Evolutionary conservation across 495 filamentous ascomycete species (phyloP), one percentile per base, ranked within the genome.

Genomic region (Trichoderma orchidacearum): DNA sequence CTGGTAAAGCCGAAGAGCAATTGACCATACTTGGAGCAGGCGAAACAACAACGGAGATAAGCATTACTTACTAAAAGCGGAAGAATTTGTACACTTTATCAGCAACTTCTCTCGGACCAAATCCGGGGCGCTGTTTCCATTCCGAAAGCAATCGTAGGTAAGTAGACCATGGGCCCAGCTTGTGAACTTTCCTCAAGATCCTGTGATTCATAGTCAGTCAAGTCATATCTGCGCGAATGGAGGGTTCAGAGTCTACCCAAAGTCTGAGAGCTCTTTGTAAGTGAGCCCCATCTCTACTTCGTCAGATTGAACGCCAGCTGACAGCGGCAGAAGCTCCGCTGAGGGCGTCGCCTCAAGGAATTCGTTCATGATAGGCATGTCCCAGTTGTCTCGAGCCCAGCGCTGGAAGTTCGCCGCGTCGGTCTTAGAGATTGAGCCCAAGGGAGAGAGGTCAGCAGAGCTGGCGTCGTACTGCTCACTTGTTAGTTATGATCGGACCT

Each of bases 321-420:
- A 87, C 28, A 90, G 83, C 12, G 90, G 90, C 61, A 91, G 86
- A 0, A 95, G 77, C 66, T 96, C 90, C 1, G 89, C 90, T 3
- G 88, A 93, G 0, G 90, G 90, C 0, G 78, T 74, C 3, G 90
- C 90, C 15, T 75, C 70, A 23, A 94, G 66, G 72, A 96, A 96
- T 3, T 79, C 78, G 1, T 82, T 88, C 5, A 96, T 77, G 57
- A 87, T 82, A 0, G 88, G 88, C 5, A 96, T 64, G 23, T 80
- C 65, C 65, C 89, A 95, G 13, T 72, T 67, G 21, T 65, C 65
- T 27, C 69, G 56, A 2, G 86, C 80, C 75, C 82, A 93, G 11
- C 70, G 69, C 48, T 92, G 89, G 75, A 95, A 93, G 68, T 63
- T 87, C 91, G 3, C 32, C 21, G 15, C n/a, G 60, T 95, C 92